phyloP scores from a whole-genome alignment of 2,329 filamentous ascomycete genomes.

The Achaetomium macrosporum region DNA sequence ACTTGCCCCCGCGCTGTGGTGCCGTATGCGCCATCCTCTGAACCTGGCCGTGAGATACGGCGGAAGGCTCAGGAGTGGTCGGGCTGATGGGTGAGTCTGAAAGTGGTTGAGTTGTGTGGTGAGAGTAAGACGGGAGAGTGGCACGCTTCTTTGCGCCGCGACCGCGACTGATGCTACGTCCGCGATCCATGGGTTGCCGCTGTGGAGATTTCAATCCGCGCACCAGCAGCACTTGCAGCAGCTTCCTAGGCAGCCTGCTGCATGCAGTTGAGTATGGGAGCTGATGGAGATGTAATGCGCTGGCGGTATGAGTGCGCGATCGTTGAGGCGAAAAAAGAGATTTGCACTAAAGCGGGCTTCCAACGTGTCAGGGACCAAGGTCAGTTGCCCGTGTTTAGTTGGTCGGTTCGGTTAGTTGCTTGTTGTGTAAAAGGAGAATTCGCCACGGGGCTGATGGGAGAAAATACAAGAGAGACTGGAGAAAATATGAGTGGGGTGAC shows the following conservation, averaged over 20 bases:
- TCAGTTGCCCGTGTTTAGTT: slow-evolving; percentile 13
- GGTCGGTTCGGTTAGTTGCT: background rate
- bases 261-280: slow-evolving; percentile 4
- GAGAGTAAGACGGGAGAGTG: slow-evolving; percentile 13
- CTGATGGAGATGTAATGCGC: background rate
- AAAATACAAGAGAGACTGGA: background rate
- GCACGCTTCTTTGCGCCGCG: slow-evolving; percentile 24
- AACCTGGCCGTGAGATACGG: background rate
- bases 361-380: slow-evolving; percentile 26
- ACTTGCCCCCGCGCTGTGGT: slow-evolving; percentile 17
- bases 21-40: slow-evolving; percentile 12
- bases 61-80: slow-evolving; percentile 11
- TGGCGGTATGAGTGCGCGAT: slow-evolving; percentile 9
- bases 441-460: background rate
- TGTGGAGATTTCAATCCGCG: slow-evolving; percentile 19
- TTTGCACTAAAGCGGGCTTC: slow-evolving; percentile 23
- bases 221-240: slow-evolving; percentile 6
- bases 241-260: background rate
- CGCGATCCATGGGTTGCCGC: slow-evolving; percentile 21
- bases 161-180: slow-evolving; percentile 20
- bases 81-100: slow-evolving; percentile 6
- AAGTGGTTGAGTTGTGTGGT: slow-evolving; percentile 2
- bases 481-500: background rate
- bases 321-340: slow-evolving; percentile 25
- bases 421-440: background rate